Base-by-base conservation (phyloP, 2,329 filamentous ascomycete species). In the Dactylonectria macrodidyma region DNA sequence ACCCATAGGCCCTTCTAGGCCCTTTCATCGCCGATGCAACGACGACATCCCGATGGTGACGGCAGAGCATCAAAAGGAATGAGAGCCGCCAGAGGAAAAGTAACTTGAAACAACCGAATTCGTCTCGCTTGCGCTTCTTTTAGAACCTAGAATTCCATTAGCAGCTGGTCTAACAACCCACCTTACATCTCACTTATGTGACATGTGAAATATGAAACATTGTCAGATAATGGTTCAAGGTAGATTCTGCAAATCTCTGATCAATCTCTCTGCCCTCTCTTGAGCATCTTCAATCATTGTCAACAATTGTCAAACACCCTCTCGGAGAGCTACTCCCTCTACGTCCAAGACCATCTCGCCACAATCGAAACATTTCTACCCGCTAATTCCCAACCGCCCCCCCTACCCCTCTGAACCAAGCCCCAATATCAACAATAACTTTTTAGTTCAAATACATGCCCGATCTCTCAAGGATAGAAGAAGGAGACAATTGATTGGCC, bases 1-100 rank as follows among this genome's bases (percentile, higher is more conserved):
- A 19, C 33, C 34, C 41, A 33, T 65, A 14, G 62, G 10, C 62
- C 62, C 30, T 48, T 65, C 62, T 55, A 56, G 62, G 52, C 60
- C 60, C 44, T 57, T 52, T 24, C 60, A 47, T n/a, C 44, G 48
- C 50, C 56, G n/a, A 54, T 36, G 33, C 62, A 50, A 51, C 56
- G 26, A 30, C 26, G 26, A 30, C 26, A 30, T 30, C 26, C 26
- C 26, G 26, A 5, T 30, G 7, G 26, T 30, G 26, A 30, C 16
- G 14, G 41, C 41, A 14, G 16, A n/a, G 36, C 19, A 24, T 4
- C 51, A 54, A 54, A 54, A 38, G 51, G 33, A 38, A 54, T 54
- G 51, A 16, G 24, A n/a, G 6, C 14, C 9, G 6, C 14, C 9
- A 9, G 10, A 33, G 10, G n/a, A 54, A 54, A 38, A 54, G 33